A percentile compares a stretch with the other conserved stretches of the same genome.
These are phyloP conservation scores for Bruguiera hainesii DNA, from an alignment of 441 rosid species.

Conservation along the genomic window DNA sequence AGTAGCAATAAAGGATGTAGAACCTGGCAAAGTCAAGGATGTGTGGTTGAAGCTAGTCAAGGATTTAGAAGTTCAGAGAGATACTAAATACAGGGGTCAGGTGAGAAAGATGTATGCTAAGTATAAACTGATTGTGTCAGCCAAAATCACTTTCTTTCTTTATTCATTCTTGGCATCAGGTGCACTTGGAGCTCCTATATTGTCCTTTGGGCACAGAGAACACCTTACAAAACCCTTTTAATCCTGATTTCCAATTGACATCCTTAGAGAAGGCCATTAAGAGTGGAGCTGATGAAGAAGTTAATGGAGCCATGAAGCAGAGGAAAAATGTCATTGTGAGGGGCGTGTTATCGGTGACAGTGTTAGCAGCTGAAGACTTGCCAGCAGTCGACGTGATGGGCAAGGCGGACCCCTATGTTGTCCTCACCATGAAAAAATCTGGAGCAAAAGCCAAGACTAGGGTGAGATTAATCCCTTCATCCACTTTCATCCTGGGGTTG, in stretches of 20 bases:
- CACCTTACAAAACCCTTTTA: conserved; percentile 52
- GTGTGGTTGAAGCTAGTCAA: conserved; percentile 93
- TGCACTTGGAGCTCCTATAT: conserved; percentile 83
- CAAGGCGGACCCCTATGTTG: conserved; percentile 91
- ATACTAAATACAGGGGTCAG: conserved; percentile 88
- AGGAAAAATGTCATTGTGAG: conserved; percentile 72
- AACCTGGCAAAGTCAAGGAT: conserved; percentile 95
- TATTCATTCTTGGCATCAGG: conserved; percentile 35
- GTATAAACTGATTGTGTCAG: background rate
- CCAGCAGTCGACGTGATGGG: conserved; percentile 83
- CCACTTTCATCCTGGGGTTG: background rate
- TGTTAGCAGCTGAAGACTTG: conserved; percentile 85
- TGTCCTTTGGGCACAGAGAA: conserved; percentile 64
- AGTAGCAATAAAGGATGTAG: conserved; percentile 57
- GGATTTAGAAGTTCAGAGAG: conserved; percentile 94
- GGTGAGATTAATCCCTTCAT: conserved; percentile 42
- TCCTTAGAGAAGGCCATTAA: conserved; percentile 68
- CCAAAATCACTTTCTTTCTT: background rate
- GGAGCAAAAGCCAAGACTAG: conserved; percentile 75
- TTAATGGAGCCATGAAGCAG: conserved; percentile 37
- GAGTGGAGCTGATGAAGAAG: conserved; percentile 29
- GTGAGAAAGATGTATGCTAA: conserved; percentile 31
- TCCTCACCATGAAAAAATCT: conserved; percentile 83
- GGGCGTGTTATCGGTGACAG: conserved; percentile 81
- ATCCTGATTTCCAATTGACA: conserved; percentile 54